Conservation (phyloP, 164 flowering plant genomes). For the Magnolia officinalis region DNA sequence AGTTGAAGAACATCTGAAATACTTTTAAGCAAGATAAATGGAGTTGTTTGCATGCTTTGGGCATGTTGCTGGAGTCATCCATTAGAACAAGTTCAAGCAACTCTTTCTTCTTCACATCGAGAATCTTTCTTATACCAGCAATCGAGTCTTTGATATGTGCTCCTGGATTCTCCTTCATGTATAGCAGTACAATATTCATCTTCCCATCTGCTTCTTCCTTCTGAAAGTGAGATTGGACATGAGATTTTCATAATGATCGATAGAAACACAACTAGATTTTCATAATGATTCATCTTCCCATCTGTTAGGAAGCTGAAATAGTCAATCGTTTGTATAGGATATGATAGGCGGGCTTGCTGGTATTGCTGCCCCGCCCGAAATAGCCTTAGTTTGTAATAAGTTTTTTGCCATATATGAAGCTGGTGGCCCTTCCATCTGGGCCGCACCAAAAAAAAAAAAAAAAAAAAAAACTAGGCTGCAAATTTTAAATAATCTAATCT, state of each 20-base stretch:
- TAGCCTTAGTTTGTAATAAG: too few relatives aligned
- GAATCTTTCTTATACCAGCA: conserved; percentile 16
- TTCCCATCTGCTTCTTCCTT: conserved; percentile 43
- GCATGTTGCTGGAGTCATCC: conserved; percentile 14
- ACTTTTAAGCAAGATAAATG: conserved; percentile 30
- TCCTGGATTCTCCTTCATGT: conserved; percentile 32
- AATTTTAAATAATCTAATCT: neutral
- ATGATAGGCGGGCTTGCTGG: neutral
- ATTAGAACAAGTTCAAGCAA: conserved; percentile 31
- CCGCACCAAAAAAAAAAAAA: neutral
- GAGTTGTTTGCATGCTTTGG: conserved; percentile 19
- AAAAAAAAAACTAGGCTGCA: neutral
- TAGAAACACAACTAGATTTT: neutral
- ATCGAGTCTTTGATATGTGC: conserved; percentile 29
- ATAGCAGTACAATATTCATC: conserved; percentile 27
- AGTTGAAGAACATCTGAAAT: conserved; percentile 46
- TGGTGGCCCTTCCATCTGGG: neutral
- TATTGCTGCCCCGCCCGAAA: too few relatives aligned
- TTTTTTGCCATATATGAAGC: too few relatives aligned
- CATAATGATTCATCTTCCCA: too few relatives aligned
- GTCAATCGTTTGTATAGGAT: neutral
- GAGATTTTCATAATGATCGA: neutral
- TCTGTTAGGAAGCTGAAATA: neutral
- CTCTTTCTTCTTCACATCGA: conserved; percentile 27
- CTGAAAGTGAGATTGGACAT: conserved; percentile 19